Conservation (phyloP, 352 stramenopile genomes). For the Phytophthora citricola region DNA sequence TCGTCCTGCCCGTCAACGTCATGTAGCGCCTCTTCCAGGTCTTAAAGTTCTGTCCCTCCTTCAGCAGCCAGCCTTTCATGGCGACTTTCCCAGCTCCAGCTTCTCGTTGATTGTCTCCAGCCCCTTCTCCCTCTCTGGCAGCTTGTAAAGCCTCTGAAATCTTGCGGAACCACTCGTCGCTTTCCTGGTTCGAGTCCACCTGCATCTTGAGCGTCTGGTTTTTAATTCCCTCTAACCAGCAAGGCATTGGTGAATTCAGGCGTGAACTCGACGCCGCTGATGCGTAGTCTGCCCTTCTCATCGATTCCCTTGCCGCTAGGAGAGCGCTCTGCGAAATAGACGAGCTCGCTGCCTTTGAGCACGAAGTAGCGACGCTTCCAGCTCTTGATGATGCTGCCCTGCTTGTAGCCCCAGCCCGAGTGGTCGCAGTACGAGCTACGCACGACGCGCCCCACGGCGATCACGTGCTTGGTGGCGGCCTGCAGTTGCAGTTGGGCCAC, state of each 20-base stretch:
- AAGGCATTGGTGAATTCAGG: slow-evolving; percentile 71
- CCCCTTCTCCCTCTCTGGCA: slow-evolving; percentile 9
- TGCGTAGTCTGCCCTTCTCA: slow-evolving; percentile 74
- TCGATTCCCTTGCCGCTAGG: slow-evolving; percentile 77
- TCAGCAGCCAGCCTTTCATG: slow-evolving; percentile 82
- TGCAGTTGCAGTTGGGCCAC: slow-evolving; percentile 47
- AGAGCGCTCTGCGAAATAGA: slow-evolving; percentile 79
- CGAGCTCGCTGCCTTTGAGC: slow-evolving; percentile 74
- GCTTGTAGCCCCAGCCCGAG: slow-evolving; percentile 79
- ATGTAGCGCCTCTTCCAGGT: slow-evolving; percentile 89
- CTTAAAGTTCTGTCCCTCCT: slow-evolving; percentile 90
- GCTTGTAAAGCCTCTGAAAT: slow-evolving; percentile 52
- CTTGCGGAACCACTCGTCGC: slow-evolving; percentile 64
- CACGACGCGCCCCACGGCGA: slow-evolving; percentile 50
- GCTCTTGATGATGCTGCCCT: slow-evolving; percentile 81
- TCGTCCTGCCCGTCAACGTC: slow-evolving; percentile 57
- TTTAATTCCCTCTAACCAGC: slow-evolving; percentile 66
- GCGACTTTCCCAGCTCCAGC: slow-evolving; percentile 21
- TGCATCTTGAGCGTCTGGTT: slow-evolving; percentile 78
- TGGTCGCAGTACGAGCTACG: slow-evolving; percentile 81
- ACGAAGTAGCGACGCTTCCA: slow-evolving; percentile 90
- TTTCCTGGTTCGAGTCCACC: slow-evolving; percentile 69
- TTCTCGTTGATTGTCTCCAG: slow-evolving; percentile 9
- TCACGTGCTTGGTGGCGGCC: slow-evolving; percentile 49
- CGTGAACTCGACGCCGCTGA: slow-evolving; percentile 71